Evolutionary conservation across 257 asterid species (phyloP), one percentile per base, ranked within the genome.

Genomic region (Penstemon barbatus): DNA sequence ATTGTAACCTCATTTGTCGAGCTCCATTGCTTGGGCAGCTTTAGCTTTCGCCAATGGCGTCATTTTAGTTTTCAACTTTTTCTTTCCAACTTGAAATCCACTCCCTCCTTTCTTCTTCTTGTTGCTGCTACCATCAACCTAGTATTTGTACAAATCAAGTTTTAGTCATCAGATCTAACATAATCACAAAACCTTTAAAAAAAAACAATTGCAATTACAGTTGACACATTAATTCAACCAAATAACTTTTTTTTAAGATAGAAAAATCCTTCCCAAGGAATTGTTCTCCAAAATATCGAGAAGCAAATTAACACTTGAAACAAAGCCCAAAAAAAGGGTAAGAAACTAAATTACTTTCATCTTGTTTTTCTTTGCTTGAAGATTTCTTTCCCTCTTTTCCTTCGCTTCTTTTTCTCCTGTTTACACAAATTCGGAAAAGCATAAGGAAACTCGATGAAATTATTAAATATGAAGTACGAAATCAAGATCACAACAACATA

Each of bases 11-110:
- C 89, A 94, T 37, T 87, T 82, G 75, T 94, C 97, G 52, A 94
- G 58, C 80, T 91, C 97, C 97, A 94, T 94, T 8, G 97, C 99
- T 70, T 94, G 99, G 39, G 95, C 97, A 70, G 97, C 99, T 82
- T 91, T 91, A 75, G 99, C 97, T 82, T 89, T 94, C 7, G 96
- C 95, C 78, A 86, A 78, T 6, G 95, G 83, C 3, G 97, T 94
- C 96, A 89, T 49, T 80, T 77, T 87, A 1, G 91, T 94, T 76
- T 94, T 91, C 86, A 94, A 70, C 83, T 84, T 94, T 56, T 87
- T 91, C 95, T 91, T 94, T 50, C 99, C 99, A 55, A 94, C 99
- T 78, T 81, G 93, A 86, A 88, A 94, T 56, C 91, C 86, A 76
- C 82, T 69, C 43, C 79, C 85, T 72, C 86, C 84, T 70, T 79